phyloP scores from a whole-genome alignment of 148 eudicot species.

The Agrostemma githago region DNA sequence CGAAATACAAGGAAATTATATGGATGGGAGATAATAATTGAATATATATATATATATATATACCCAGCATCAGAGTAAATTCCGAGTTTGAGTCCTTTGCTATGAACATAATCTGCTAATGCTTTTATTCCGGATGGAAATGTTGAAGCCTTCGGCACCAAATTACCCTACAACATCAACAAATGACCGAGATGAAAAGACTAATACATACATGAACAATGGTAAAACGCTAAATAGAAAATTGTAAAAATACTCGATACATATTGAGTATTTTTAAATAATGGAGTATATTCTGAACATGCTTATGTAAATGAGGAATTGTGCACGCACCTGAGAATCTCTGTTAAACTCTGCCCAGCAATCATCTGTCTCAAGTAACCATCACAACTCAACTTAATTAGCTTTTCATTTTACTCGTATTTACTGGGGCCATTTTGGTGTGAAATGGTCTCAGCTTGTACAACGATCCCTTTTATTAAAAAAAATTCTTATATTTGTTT shows the following conservation, averaged over 20 bases:
- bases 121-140: constrained; percentile 87
- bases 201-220: constrained; percentile 20
- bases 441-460: too few species aligned
- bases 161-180: constrained; percentile 41
- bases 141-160: constrained; percentile 53
- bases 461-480: too few species aligned
- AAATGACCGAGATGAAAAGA: constrained; percentile 16
- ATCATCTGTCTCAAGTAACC: constrained; percentile 16
- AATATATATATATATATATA: too few species aligned
- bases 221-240: too few species aligned
- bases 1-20: too few species aligned
- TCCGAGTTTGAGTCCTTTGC: constrained; percentile 78
- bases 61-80: constrained; percentile 92
- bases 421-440: not conserved
- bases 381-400: not conserved
- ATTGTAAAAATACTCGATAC: too few species aligned
- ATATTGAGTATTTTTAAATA: not conserved
- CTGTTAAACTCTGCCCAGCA: constrained; percentile 30
- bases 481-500: too few species aligned
- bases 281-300: too few species aligned
- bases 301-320: not conserved
- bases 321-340: constrained; percentile 19
- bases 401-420: too few species aligned
- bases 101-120: constrained; percentile 79
- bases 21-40: not conserved